Evolutionary conservation across 208 protist species (phyloP), one percentile per base, ranked within the genome.

Genomic region (Herpetomonas samuelpessoai): DNA sequence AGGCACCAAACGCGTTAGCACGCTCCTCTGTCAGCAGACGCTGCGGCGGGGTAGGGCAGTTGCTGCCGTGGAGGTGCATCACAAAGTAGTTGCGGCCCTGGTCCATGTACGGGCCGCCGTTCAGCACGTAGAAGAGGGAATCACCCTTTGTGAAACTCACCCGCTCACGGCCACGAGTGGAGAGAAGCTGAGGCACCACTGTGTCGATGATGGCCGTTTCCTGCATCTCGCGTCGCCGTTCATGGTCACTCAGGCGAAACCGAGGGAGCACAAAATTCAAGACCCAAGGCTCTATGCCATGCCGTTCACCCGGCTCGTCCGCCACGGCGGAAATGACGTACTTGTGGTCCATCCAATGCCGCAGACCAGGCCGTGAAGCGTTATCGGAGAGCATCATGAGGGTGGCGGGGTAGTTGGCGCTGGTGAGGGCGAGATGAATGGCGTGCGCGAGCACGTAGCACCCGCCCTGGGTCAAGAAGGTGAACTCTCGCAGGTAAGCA

Each of bases 41-140:
- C 0, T 52, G 24, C 28, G 29, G 62, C 39, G 38, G 65, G 14
- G 46, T 35, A 27, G 29, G 22, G 16, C 28, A 41, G 16, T 63
- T 12, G 48, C 52, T 38, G 21, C 70, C 54, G 50, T 80, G 67
- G 16, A 88, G 58, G 28, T 85, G 69, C 19, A 93, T 58, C 31
- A 64, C 74, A 74, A 90, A 94, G 74, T 90, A 88, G 21, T 88
- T 25, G 9, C 81, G 73, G n/a, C 79, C 83, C 3, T 69, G 75
- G 47, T 89, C 81, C 74, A 89, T 75, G 21, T 76, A 48, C n/a
- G 51, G 39, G 22, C 78, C 81, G 39, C 81, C 79, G 50, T 81
- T 77, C 2, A 88, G 52, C 0, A 79, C 72, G 47, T 76, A 90
- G 51, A 88, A 86, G 31, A 81, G 51, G 25, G 76, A 74, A 41